Percentiles rank a stretch among this genome's conserved stretches.
Evolutionary conservation across 2,329 filamentous ascomycete genomes (phyloP).

Genomic region (Dactylonectria macrodidyma): DNA sequence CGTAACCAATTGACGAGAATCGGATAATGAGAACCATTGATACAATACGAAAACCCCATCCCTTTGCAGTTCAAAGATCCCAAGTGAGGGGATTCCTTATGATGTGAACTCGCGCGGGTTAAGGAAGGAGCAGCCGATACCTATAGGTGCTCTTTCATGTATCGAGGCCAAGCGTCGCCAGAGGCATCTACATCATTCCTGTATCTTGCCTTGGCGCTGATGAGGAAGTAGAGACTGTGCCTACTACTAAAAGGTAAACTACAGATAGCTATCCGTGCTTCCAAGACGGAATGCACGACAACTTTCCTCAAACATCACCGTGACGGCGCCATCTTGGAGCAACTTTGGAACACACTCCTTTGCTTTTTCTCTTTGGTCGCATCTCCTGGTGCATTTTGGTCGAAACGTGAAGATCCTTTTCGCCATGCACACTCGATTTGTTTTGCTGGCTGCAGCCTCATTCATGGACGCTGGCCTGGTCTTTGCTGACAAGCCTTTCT

Average conservation of each 20-base stretch:
- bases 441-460: constrained; percentile 7
- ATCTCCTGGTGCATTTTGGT: background rate
- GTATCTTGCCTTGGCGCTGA: background rate
- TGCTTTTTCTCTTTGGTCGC: background rate
- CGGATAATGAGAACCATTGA: constrained; percentile 17
- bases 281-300: background rate
- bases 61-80: background rate
- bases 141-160: background rate
- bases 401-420: background rate
- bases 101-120: background rate
- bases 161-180: background rate
- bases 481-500: constrained; percentile 33
- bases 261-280: no score
- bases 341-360: constrained; percentile 8
- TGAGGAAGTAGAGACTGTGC: background rate
- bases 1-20: constrained; percentile 16
- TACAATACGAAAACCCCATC: constrained; percentile 17
- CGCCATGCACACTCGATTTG: constrained; percentile 31
- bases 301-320: background rate
- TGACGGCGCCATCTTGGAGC: constrained; percentile 7
- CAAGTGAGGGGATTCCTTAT: background rate
- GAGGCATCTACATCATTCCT: background rate
- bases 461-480: constrained; percentile 16
- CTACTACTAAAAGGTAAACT: background rate
- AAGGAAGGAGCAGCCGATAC: background rate